Evolutionary conservation across 352 stramenopile genomes (phyloP).

Genomic region (Pythium scleroteichum): DNA sequence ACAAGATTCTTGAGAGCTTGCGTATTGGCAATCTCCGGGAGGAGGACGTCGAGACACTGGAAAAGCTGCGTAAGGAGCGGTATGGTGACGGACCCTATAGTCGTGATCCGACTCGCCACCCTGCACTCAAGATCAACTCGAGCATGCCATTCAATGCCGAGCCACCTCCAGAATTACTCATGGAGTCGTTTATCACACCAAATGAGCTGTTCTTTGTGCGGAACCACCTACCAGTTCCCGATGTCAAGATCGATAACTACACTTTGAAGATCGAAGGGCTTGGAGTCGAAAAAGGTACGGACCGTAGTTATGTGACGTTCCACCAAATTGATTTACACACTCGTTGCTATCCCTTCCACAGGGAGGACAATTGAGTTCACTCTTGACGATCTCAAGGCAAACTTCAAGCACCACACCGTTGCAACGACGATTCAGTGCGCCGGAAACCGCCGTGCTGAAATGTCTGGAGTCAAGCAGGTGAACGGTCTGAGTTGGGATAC

Average conservation of each 20-base stretch:
- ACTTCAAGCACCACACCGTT: constrained; percentile 92
- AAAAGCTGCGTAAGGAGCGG: constrained; percentile 80
- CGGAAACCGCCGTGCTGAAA: constrained; percentile 94
- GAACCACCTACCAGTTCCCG: constrained; percentile 97
- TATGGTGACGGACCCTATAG: constrained; percentile 92
- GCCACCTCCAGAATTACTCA: constrained; percentile 90
- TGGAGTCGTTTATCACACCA: constrained; percentile 94
- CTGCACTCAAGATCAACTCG: constrained; percentile 91
- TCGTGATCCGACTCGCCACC: constrained; percentile 88
- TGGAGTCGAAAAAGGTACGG: constrained; percentile 42
- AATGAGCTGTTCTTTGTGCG: constrained; percentile 97
- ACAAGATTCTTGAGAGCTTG: constrained; percentile 91
- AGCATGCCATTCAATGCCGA: constrained; percentile 96
- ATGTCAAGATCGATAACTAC: constrained; percentile 68
- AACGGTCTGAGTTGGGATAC: constrained; percentile 86
- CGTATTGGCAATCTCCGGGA: constrained; percentile 89
- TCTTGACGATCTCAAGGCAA: constrained; percentile 91
- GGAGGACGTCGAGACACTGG: constrained; percentile 86
- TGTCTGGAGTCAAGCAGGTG: constrained; percentile 91
- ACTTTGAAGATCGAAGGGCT: constrained; percentile 69
- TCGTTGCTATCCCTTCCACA: background rate
- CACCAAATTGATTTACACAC: constrained; percentile 1
- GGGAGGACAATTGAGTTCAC: constrained; percentile 46
- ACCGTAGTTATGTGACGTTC: background rate
- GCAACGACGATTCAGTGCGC: constrained; percentile 96